Percentiles rank a stretch among this genome's conserved stretches.
Conservation (phyloP, 2,329 filamentous ascomycete genomes). For the Fusarium sp. region DNA sequence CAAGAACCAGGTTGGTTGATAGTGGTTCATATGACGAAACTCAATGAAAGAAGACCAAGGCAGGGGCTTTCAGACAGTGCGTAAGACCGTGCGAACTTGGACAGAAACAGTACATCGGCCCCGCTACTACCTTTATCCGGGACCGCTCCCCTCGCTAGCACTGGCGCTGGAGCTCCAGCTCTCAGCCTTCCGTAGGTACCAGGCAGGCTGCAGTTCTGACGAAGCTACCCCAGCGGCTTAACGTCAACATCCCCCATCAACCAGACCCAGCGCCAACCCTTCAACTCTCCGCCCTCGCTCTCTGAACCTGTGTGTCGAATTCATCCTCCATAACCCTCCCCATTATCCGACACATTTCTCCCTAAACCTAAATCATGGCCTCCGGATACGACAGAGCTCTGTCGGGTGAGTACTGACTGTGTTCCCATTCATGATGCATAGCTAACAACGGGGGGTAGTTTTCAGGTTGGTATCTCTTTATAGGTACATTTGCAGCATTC, state of each 20-base stretch:
- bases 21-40: neutral
- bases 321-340: neutral
- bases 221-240: slow-evolving; percentile 48
- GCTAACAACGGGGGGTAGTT: slow-evolving; percentile 70
- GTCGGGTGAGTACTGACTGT: slow-evolving; percentile 77
- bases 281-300: slow-evolving; percentile 22
- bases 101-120: slow-evolving; percentile 14
- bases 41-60: neutral
- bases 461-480: slow-evolving; percentile 72
- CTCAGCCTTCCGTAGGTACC: slow-evolving; percentile 41
- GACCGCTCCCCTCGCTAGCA: slow-evolving; percentile 1
- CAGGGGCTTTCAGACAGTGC: neutral
- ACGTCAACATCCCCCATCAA: slow-evolving; percentile 37
- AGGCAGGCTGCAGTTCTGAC: slow-evolving; percentile 54
- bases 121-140: slow-evolving; percentile 47
- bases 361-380: slow-evolving; percentile 66
- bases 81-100: neutral
- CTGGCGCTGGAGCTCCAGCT: slow-evolving; percentile 44
- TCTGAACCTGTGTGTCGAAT: slow-evolving; percentile 8
- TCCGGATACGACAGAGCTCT: slow-evolving; percentile 99
- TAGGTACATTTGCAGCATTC: slow-evolving; percentile 32
- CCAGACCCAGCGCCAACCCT: slow-evolving; percentile 28
- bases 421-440: slow-evolving; percentile 45
- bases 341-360: neutral
- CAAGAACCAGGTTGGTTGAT: neutral